Evolutionary conservation across 176 grass and related monocot genomes (phyloP).

Genomic region (Luzula sylvatica): DNA sequence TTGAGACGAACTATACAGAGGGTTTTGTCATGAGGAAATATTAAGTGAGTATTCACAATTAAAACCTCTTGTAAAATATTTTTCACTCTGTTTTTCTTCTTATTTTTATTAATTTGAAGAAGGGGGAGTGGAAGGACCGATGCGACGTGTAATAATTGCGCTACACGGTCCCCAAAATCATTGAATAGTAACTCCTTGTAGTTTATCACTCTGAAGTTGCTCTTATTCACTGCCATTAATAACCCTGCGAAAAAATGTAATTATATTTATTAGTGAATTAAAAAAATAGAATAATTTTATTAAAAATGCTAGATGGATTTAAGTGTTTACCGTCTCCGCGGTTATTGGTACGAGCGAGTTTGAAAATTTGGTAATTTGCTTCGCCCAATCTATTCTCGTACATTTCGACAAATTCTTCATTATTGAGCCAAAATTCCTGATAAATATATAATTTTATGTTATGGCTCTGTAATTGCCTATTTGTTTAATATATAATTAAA

Average conservation of each 20-base stretch:
- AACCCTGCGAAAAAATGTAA: conserved; percentile 25
- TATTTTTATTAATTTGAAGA: conserved; percentile 33
- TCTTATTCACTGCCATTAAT: conserved; percentile 45
- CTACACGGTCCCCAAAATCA: conserved; percentile 88
- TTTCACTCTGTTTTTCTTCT: conserved; percentile 14
- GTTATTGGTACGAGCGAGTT: conserved; percentile 82
- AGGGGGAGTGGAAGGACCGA: conserved; percentile 35
- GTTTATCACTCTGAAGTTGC: conserved; percentile 47
- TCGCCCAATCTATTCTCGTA: conserved; percentile 57
- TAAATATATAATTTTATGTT: not conserved
- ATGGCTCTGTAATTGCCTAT: not conserved
- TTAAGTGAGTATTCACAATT: conserved; percentile 82
- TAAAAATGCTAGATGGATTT: not conserved
- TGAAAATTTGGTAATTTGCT: conserved; percentile 49
- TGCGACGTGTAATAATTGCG: conserved; percentile 74
- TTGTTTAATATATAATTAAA: not conserved
- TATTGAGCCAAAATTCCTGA: conserved; percentile 87
- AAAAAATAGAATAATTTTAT: too few species aligned
- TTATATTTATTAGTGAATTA: not conserved
- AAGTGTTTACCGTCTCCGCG: conserved; percentile 61
- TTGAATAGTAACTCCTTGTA: conserved; percentile 70
- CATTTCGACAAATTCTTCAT: conserved; percentile 74
- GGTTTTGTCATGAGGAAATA: conserved; percentile 86
- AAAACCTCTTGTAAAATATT: conserved; percentile 53
- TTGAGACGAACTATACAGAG: conserved; percentile 69